Conservation (phyloP, 768 basidiomycete genomes). For the Tremella fuciformis region DNA sequence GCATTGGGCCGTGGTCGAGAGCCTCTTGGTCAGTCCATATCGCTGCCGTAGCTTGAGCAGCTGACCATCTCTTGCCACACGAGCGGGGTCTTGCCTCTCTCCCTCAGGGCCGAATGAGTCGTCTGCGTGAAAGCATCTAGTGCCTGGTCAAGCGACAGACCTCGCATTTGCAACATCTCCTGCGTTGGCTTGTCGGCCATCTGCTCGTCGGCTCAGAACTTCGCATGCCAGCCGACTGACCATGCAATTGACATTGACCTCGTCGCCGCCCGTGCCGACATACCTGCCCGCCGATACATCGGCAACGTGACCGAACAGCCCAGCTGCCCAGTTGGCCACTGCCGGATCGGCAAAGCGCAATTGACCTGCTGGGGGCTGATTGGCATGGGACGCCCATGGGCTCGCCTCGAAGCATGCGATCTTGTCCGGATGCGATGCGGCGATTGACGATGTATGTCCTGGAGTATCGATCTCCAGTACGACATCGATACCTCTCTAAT, state of each 20-base stretch:
- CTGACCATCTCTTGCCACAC: slow-evolving; percentile 80
- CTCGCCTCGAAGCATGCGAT: slow-evolving; percentile 61
- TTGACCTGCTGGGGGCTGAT: slow-evolving; percentile 76
- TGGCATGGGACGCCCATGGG: slow-evolving; percentile 48
- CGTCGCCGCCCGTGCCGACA: slow-evolving; percentile 79
- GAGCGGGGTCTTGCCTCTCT: slow-evolving; percentile 67
- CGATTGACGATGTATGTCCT: slow-evolving; percentile 72
- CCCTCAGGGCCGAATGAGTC: slow-evolving; percentile 61
- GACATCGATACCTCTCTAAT: slow-evolving; percentile 69
- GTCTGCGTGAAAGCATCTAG: slow-evolving; percentile 63
- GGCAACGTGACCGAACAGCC: slow-evolving; percentile 58
- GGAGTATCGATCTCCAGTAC: slow-evolving; percentile 77
- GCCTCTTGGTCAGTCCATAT: slow-evolving; percentile 3
- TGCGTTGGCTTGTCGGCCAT: slow-evolving; percentile 55
- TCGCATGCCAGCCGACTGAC: slow-evolving; percentile 16
- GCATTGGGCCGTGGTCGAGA: slow-evolving; percentile 20
- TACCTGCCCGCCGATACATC: slow-evolving; percentile 60
- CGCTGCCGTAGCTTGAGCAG: background rate
- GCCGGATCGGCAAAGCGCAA: slow-evolving; percentile 66
- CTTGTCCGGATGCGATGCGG: slow-evolving; percentile 66
- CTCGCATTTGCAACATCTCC: slow-evolving; percentile 57
- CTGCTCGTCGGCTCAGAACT: slow-evolving; percentile 12
- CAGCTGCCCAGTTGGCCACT: slow-evolving; percentile 62
- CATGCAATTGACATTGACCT: slow-evolving; percentile 70
- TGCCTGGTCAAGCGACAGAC: slow-evolving; percentile 63